Evolutionary conservation across 208 protist species (phyloP).

Genomic region (Sergeia podlipaevii): DNA sequence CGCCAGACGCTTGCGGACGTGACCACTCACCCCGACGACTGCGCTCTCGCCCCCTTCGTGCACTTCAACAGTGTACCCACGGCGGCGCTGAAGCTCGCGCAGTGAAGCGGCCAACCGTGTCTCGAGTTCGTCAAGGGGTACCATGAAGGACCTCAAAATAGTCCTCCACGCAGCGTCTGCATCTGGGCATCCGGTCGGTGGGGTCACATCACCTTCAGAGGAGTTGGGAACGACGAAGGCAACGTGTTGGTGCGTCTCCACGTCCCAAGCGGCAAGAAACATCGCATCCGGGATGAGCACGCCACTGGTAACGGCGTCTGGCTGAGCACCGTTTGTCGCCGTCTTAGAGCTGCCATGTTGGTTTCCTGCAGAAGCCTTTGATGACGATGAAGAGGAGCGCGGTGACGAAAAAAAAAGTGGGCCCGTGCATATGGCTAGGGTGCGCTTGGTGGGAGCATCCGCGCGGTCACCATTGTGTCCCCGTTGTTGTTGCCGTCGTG

Average conservation of each 20-base stretch:
- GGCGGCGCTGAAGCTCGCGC: too few species aligned
- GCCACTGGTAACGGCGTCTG: neutral
- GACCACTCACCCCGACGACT: too few species aligned
- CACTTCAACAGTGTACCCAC: conserved; percentile 16
- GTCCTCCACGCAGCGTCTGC: neutral
- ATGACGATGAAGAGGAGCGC: too few species aligned
- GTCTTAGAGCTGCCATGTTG: neutral
- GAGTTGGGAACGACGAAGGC: conserved; percentile 52
- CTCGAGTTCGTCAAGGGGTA: conserved; percentile 18
- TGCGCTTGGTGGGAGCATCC: too few species aligned
- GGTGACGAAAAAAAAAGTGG: conserved; percentile 4
- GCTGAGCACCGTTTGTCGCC: neutral
- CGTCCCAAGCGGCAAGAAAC: conserved; percentile 48
- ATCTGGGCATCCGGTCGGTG: neutral
- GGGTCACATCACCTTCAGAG: conserved; percentile 4
- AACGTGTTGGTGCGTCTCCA: conserved; percentile 33
- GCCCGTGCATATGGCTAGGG: conserved; percentile 12
- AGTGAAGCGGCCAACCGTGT: conserved; percentile 7
- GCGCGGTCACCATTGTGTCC: too few species aligned
- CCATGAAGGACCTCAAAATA: conserved; percentile 8
- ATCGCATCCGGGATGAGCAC: conserved; percentile 39
- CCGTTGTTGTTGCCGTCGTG: too few species aligned
- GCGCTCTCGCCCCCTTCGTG: too few species aligned
- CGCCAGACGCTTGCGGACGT: too few species aligned
- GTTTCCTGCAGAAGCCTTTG: too few species aligned